These are phyloP conservation scores for Saturnispora quitensis DNA, from an alignment of 805 yeast species.

Conservation along the genomic window DNA sequence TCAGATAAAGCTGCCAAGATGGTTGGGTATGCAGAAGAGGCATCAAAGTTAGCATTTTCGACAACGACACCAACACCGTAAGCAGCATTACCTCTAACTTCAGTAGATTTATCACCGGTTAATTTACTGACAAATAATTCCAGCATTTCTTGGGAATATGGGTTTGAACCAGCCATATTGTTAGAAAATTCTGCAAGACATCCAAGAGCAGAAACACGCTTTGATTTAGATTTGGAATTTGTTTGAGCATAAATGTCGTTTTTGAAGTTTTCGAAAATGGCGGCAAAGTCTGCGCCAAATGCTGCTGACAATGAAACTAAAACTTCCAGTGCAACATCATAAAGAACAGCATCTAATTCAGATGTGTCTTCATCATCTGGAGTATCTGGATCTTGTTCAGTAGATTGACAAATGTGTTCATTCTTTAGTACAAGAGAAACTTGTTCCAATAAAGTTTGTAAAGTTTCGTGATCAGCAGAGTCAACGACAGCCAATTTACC, in stretches of 20 bases:
- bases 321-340: conserved; percentile 81
- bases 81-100: conserved; percentile 91
- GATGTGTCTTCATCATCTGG: conserved; percentile 41
- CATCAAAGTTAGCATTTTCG: conserved; percentile 43
- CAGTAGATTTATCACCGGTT: conserved; percentile 67
- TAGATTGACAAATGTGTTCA: conserved; percentile 75
- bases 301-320: conserved; percentile 66
- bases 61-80: conserved; percentile 84
- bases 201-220: conserved; percentile 80
- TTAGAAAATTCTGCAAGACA: conserved; percentile 82
- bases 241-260: conserved; percentile 49
- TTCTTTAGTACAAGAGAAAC: conserved; percentile 68
- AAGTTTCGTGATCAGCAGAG: conserved; percentile 40
- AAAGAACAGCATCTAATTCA: conserved; percentile 57
- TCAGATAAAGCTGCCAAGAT: conserved; percentile 62
- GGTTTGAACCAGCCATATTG: conserved; percentile 60
- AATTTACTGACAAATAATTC: conserved; percentile 61
- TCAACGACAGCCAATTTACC: conserved; percentile 71
- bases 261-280: conserved; percentile 65
- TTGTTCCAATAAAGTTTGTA: conserved; percentile 63
- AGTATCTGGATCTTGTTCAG: conserved; percentile 41
- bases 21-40: conserved; percentile 54
- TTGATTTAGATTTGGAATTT: conserved; percentile 54
- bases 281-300: conserved; percentile 67
- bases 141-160: conserved; percentile 60